A percentile compares a stretch with the other conserved stretches of the same genome.
phyloP scores from a whole-genome alignment of 768 basidiomycete genomes.

The Tulasnella sp. region DNA sequence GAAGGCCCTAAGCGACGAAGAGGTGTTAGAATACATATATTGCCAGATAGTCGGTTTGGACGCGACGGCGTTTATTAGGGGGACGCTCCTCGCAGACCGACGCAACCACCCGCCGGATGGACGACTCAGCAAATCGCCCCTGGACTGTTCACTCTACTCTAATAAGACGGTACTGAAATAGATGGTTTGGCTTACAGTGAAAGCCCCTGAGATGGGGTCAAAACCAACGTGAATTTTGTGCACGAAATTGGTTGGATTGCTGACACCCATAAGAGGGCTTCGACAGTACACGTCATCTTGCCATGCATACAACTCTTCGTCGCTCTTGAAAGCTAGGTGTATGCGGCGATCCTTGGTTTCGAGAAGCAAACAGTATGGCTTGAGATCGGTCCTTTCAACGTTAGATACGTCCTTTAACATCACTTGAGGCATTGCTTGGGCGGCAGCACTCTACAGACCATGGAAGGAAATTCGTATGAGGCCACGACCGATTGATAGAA shows the following conservation, averaged over 20 bases:
- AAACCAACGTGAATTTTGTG: constrained; percentile 99
- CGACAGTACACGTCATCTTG: constrained; percentile 94
- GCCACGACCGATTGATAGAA: neutral
- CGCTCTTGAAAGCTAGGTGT: constrained; percentile 78
- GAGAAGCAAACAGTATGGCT: constrained; percentile 87
- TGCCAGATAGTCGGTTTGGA: neutral
- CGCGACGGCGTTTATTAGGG: neutral
- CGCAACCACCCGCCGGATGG: neutral
- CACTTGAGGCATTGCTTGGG: constrained; percentile 40
- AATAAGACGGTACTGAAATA: neutral
- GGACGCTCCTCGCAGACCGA: neutral
- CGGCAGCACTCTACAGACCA: neutral
- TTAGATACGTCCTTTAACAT: constrained; percentile 72
- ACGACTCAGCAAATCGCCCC: neutral
- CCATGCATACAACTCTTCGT: constrained; percentile 98
- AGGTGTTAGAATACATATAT: constrained; percentile 1
- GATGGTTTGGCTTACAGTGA: constrained; percentile 61
- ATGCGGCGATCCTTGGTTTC: constrained; percentile 81
- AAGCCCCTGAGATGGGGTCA: constrained; percentile 88
- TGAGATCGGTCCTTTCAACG: constrained; percentile 88
- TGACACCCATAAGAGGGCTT: constrained; percentile 88
- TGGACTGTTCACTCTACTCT: neutral
- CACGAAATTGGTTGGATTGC: constrained; percentile 94
- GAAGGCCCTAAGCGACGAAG: constrained; percentile 70
- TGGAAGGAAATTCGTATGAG: neutral